phyloP scores from a whole-genome alignment of 371 early-diverging fungal species.

The Mucor plumbeus region DNA sequence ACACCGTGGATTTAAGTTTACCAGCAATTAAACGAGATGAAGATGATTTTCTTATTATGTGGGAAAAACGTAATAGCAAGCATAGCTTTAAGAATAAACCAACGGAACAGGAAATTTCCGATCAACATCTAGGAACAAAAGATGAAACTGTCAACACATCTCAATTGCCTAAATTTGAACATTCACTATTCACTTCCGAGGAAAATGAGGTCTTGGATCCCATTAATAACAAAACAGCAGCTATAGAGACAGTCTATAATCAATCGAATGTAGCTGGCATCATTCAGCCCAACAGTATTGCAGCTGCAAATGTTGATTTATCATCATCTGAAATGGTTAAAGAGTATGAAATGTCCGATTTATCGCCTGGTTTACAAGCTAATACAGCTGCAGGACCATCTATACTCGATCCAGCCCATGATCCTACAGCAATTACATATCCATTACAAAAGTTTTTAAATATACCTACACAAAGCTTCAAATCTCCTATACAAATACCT shows the following conservation, averaged over 20 bases:
- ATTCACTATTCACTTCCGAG: neutral
- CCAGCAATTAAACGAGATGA: neutral
- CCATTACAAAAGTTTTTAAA: conserved; percentile 22
- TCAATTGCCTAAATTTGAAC: conserved; percentile 3
- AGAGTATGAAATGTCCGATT: neutral
- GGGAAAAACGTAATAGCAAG: conserved; percentile 3
- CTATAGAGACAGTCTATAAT: neutral
- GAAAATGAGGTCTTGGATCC: neutral
- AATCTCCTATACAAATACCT: neutral
- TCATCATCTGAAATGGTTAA: neutral
- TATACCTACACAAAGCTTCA: neutral
- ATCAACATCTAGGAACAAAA: neutral
- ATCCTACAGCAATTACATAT: conserved; percentile 16
- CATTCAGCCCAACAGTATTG: conserved; percentile 2
- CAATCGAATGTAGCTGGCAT: neutral
- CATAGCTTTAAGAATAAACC: neutral
- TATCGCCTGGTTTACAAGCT: neutral
- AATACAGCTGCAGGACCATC: neutral
- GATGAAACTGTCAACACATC: neutral
- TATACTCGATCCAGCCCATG: conserved; percentile 1
- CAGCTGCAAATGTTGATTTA: neutral
- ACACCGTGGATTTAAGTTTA: neutral
- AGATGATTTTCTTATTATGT: conserved; percentile 8
- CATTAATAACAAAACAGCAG: neutral
- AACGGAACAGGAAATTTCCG: conserved; percentile 7